Conservation (phyloP, 108 stramenopile genomes). For the Hondaea fermentalgiana region DNA sequence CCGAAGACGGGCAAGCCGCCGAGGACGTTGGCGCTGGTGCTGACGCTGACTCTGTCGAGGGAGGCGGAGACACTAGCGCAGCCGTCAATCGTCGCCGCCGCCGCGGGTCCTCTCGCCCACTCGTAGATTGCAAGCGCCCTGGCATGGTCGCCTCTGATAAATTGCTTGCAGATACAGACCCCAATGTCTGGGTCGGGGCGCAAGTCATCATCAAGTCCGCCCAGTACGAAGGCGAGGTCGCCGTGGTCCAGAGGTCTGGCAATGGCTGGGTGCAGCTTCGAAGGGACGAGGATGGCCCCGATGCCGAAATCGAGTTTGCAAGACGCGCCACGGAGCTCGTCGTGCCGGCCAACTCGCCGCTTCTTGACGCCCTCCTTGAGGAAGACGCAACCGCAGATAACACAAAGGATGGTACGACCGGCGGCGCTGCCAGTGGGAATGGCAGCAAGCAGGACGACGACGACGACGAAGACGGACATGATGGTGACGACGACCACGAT, state of each 20-base stretch:
- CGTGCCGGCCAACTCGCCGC: neutral
- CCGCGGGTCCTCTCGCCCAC: neutral
- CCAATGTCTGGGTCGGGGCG: neutral
- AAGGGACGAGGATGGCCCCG: neutral
- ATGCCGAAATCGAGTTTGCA: neutral
- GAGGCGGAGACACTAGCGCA: neutral
- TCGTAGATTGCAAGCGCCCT: neutral
- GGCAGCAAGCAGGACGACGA: neutral
- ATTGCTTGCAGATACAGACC: neutral
- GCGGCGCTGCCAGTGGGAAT: neutral
- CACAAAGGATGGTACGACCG: too few relatives aligned
- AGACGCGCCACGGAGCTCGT: neutral
- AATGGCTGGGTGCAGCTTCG: conserved; percentile 7
- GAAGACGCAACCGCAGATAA: too few relatives aligned
- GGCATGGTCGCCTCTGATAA: neutral
- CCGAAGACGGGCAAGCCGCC: neutral
- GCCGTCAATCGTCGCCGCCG: neutral
- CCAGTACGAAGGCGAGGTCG: neutral
- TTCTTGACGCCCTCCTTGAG: neutral
- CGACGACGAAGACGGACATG: neutral
- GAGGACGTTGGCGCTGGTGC: neutral
- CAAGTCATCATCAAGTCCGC: neutral
- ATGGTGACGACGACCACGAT: neutral
- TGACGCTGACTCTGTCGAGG: neutral
- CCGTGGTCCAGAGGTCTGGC: neutral